These are phyloP conservation scores for Murraya koenigii DNA, from an alignment of 345 rosid species.

Conservation along the genomic window DNA sequence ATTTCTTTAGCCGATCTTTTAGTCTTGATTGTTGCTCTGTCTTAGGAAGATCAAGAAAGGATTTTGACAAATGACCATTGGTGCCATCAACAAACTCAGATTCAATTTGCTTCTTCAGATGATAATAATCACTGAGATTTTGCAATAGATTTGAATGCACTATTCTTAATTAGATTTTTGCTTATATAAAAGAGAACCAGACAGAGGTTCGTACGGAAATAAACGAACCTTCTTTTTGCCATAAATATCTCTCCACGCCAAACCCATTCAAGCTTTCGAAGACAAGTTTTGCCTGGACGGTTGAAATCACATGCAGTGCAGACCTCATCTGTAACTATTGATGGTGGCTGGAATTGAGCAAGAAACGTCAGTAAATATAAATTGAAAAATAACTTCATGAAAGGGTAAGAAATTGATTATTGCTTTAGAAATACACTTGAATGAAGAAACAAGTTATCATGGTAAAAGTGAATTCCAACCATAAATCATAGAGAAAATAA, in stretches of 20 bases:
- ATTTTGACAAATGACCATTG: conserved; percentile 58
- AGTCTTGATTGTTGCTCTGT: conserved; percentile 73
- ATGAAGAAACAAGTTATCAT: conserved; percentile 2
- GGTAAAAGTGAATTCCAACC: neutral
- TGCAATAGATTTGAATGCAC: conserved; percentile 12
- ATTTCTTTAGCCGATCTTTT: conserved; percentile 83
- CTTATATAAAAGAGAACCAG: conserved; percentile 14
- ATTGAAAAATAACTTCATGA: conserved; percentile 1
- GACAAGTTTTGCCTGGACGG: conserved; percentile 91
- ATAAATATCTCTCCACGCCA: conserved; percentile 94
- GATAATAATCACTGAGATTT: conserved; percentile 82
- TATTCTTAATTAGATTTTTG: conserved; percentile 17
- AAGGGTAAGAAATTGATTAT: neutral
- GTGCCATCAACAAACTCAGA: conserved; percentile 73
- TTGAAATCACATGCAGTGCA: conserved; percentile 98
- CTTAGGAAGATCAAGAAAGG: conserved; percentile 86
- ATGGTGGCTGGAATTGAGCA: conserved; percentile 74
- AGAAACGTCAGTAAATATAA: conserved; percentile 13
- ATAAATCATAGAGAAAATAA: conserved; percentile 3
- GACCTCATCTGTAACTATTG: conserved; percentile 82
- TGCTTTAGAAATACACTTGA: neutral
- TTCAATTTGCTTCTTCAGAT: conserved; percentile 90
- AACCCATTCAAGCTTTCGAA: conserved; percentile 96
- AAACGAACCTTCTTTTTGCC: conserved; percentile 82
- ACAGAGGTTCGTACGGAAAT: conserved; percentile 1